Percentiles rank a stretch among this genome's conserved stretches.
These are phyloP conservation scores for Macrolepiota albuminosa DNA, from an alignment of 768 basidiomycete species.

Conservation along the genomic window DNA sequence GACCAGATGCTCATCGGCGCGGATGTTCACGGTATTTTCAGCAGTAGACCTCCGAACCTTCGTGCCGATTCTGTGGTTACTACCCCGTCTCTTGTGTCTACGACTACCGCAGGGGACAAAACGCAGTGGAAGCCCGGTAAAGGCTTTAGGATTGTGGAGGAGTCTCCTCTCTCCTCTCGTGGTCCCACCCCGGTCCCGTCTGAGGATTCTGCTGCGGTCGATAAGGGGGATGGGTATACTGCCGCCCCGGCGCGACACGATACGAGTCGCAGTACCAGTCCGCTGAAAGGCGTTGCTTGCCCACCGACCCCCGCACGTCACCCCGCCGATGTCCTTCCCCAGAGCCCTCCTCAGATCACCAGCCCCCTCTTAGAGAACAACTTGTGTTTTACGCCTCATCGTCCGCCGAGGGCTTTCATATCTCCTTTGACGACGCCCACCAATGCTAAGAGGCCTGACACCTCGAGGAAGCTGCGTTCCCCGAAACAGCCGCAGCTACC, in stretches of 20 bases:
- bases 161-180: conserved; percentile 22
- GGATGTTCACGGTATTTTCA: background rate
- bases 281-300: background rate
- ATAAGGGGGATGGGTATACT: conserved; percentile 38
- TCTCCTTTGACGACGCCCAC: background rate
- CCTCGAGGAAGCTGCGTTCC: conserved; percentile 1
- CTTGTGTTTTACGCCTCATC: conserved; percentile 47
- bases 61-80: conserved; percentile 12
- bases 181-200: conserved; percentile 8
- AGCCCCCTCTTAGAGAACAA: conserved; percentile 52
- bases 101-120: conserved; percentile 15
- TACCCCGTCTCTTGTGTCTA: conserved; percentile 14
- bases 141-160: conserved; percentile 41
- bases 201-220: conserved; percentile 12
- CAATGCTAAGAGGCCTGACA: background rate
- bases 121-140: conserved; percentile 25
- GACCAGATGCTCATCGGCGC: conserved; percentile 1
- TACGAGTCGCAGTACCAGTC: conserved; percentile 20
- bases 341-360: conserved; percentile 52
- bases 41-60: conserved; percentile 1
- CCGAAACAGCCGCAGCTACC: conserved; percentile 3
- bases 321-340: conserved; percentile 32
- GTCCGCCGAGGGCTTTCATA: background rate
- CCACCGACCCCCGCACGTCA: conserved; percentile 1
- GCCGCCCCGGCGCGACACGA: conserved; percentile 28